Conservation (phyloP, 371 early-diverging fungal species). For the Mortierella sp. region DNA sequence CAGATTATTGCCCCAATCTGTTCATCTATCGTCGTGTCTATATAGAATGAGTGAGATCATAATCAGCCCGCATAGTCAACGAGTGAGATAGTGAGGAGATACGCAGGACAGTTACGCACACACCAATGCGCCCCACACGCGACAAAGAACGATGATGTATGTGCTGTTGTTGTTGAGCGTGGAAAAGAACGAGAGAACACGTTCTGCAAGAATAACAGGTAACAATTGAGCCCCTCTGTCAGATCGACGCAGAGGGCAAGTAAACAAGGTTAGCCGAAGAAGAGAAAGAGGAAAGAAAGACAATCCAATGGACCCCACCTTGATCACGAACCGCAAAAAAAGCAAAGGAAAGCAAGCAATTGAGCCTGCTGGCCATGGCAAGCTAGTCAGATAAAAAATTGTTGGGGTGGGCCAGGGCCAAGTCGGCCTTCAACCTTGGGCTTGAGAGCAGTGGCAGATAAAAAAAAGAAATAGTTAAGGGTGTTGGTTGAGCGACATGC, state of each 20-base stretch:
- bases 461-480: not conserved
- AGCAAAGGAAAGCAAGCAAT: not conserved
- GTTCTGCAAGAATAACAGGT: not conserved
- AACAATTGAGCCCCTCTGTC: not conserved
- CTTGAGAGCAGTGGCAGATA: not conserved
- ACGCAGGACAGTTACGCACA: not conserved
- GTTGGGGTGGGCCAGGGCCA: conserved; percentile 14
- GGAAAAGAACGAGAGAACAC: not conserved
- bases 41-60: not conserved
- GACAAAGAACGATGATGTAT: not conserved
- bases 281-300: not conserved
- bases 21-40: not conserved
- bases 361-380: not conserved
- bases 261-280: not conserved
- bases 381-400: not conserved
- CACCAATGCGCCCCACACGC: not conserved
- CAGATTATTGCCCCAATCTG: too few species aligned
- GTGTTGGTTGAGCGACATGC: conserved; percentile 5
- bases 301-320: not conserved
- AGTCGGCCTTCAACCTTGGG: not conserved
- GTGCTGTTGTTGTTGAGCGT: not conserved
- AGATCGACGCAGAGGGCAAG: not conserved
- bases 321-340: not conserved
- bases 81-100: not conserved
- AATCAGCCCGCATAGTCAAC: not conserved